Evolutionary conservation across 768 basidiomycete species (phyloP).

Genomic region (Trametes villosa): DNA sequence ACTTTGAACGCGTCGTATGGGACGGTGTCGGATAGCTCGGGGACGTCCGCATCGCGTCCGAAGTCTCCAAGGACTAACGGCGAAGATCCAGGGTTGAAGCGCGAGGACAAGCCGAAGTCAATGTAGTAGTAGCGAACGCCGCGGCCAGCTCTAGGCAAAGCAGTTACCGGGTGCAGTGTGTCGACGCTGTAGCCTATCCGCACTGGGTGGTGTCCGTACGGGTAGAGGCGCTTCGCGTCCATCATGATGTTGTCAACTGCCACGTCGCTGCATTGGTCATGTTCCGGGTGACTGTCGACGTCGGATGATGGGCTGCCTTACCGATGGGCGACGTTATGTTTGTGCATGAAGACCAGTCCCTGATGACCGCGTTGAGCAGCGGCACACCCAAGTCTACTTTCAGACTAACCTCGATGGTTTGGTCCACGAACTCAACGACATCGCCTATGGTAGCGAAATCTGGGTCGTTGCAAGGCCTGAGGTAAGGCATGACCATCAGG

Average conservation of each 20-base stretch:
- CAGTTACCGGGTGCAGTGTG: conserved; percentile 33
- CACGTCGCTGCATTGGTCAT: conserved; percentile 14
- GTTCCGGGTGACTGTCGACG: no score
- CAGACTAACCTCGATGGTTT: conserved; percentile 9
- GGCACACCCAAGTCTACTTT: no score
- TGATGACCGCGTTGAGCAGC: not conserved
- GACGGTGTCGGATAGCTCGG: conserved; percentile 24
- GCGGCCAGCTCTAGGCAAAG: conserved; percentile 38
- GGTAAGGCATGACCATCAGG: conserved; percentile 30
- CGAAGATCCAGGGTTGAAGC: conserved; percentile 21
- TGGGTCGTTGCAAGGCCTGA: conserved; percentile 27
- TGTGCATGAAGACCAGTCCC: conserved; percentile 25
- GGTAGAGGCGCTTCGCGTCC: conserved; percentile 24
- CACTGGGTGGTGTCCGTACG: conserved; percentile 27
- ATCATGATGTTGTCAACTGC: conserved; percentile 27
- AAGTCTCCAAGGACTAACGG: conserved; percentile 20
- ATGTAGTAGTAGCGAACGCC: conserved; percentile 38
- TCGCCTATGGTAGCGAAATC: conserved; percentile 16
- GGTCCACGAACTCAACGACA: conserved; percentile 18
- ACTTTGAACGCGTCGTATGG: conserved; percentile 33
- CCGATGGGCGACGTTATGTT: conserved; percentile 24
- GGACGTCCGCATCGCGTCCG: conserved; percentile 30
- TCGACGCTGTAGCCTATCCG: conserved; percentile 36
- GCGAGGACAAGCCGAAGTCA: conserved; percentile 28
- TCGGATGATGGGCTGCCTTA: not conserved